Evolutionary conservation across 257 asterid genomes (phyloP), one percentile per base, ranked within the genome.

Genomic region (Solanum medicagineum): DNA sequence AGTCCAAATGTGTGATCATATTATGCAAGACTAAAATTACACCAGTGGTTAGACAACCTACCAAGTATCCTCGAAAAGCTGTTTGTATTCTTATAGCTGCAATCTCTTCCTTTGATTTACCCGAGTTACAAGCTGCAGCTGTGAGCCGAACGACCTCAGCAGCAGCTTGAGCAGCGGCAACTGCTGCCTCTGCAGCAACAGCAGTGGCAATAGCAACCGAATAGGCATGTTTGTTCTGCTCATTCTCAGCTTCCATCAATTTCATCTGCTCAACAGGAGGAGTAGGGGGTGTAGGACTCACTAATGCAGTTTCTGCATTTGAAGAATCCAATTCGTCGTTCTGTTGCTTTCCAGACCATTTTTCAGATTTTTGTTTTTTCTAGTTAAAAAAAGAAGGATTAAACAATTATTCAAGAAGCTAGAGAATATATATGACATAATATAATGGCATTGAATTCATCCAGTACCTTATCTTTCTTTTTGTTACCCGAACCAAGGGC

Each of bases 131-230:
- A 60, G 91, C 90, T 14, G 91, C 91, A 44, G 94, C 71, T 5
- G 97, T 93, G 84, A 94, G 93, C 9, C 97, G 93, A 59, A 91
- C 98, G 69, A 93, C 96, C 91, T 93, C 97, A 3, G 94, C 97
- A 80, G 98, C 98, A 12, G 97, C 98, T 81, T 94, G 92, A 63
- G 97, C 96, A 7, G 97, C 97, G 4, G 96, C 96, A 79, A 93
- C 94, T 10, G 97, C 98, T 5, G 96, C 97, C 87, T 94, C 98
- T 56, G 98, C 98, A 62, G 98, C 98, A 91, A 89, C 88, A 22
- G 98, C 94, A 4, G 97, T 93, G 59, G 93, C 94, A 66, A 94
- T 68, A 68, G 95, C 94, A 63, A 91, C 98, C 17, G 99, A 94
- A 84, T 93, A 90, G 57, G 94, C 95, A 0, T 93, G 94, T 84